phyloP scores from a whole-genome alignment of 1,284 basidiomycete genomes.

The Leccinum fallax region DNA sequence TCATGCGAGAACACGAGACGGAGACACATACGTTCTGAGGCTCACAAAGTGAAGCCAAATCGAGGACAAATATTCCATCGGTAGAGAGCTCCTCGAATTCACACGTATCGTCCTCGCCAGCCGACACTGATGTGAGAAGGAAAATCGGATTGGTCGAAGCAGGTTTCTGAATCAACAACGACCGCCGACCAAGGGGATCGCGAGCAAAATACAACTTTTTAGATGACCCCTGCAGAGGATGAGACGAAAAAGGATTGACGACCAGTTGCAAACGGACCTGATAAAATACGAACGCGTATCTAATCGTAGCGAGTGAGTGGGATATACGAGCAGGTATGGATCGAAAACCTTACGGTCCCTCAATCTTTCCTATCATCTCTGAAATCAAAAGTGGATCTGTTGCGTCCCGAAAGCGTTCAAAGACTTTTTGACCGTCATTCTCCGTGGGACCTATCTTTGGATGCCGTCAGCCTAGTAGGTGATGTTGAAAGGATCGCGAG shows the following conservation, averaged over 20 bases:
- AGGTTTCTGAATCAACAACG: conserved; percentile 73
- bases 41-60: conserved; percentile 38
- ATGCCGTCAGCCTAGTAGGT: conserved; percentile 3
- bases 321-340: conserved; percentile 1
- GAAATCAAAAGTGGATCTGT: conserved; percentile 48
- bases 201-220: conserved; percentile 74
- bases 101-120: conserved; percentile 45
- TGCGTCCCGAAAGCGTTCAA: conserved; percentile 48
- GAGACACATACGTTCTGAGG: conserved; percentile 27
- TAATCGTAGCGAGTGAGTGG: conserved; percentile 34
- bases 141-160: conserved; percentile 51
- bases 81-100: conserved; percentile 68
- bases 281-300: conserved; percentile 85
- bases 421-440: conserved; percentile 80
- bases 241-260: conserved; percentile 4
- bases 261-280: conserved; percentile 49
- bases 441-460: conserved; percentile 54
- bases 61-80: conserved; percentile 55
- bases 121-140: conserved; percentile 68
- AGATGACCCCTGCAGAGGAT: conserved; percentile 42
- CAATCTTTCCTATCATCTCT: conserved; percentile 62
- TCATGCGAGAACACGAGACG: neutral
- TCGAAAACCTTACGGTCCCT: conserved; percentile 80
- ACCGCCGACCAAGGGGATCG: conserved; percentile 91
- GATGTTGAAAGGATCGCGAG: neutral